A percentile compares a stretch with the other conserved stretches of the same genome.
Conservation (phyloP, 345 rosid species). For the Theobroma cacao region DNA sequence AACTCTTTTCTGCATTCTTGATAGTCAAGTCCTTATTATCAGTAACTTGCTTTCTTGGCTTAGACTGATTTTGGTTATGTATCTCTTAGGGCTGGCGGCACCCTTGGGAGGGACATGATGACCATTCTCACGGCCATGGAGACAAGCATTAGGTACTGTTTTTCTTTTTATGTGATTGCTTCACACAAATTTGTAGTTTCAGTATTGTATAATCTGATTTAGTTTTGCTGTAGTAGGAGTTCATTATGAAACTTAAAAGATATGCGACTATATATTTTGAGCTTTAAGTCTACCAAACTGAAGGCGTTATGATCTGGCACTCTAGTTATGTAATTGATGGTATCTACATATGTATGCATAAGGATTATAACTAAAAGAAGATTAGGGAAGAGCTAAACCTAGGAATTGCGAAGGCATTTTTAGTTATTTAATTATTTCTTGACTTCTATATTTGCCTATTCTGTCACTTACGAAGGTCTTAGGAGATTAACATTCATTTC, state of each 20-base stretch:
- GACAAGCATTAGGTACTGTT: conserved; percentile 58
- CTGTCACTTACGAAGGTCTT: neutral
- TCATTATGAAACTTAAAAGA: neutral
- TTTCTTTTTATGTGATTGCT: neutral
- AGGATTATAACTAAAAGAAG: neutral
- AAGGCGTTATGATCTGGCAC: neutral
- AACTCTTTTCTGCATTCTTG: conserved; percentile 1
- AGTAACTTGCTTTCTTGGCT: neutral
- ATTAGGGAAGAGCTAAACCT: neutral
- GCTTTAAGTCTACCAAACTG: neutral
- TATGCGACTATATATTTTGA: neutral
- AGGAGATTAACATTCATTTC: neutral
- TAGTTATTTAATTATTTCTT: neutral
- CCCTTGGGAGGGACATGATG: conserved; percentile 98
- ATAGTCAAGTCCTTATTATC: neutral
- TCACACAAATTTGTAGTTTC: neutral
- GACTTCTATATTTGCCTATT: neutral
- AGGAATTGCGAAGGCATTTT: neutral
- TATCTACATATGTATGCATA: neutral
- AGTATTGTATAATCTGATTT: neutral
- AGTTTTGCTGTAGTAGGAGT: neutral
- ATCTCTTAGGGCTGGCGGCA: conserved; percentile 84
- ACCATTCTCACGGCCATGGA: conserved; percentile 58
- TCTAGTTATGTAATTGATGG: neutral
- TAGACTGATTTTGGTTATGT: conserved; percentile 7